These are phyloP conservation scores for Hypoxylon sp. DNA, from an alignment of 2,329 filamentous ascomycete species.

Conservation along the genomic window DNA sequence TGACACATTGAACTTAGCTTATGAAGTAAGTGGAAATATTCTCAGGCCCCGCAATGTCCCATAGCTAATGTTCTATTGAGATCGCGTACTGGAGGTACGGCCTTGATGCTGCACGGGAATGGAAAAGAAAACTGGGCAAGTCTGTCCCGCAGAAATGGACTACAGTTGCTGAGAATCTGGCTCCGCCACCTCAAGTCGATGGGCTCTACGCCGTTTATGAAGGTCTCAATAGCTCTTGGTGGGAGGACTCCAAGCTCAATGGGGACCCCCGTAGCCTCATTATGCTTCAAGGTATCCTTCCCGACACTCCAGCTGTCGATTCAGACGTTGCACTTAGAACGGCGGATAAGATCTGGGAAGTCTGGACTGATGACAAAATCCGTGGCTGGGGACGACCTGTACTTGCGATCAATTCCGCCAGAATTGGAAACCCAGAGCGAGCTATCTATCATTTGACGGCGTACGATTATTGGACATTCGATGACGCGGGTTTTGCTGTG, in stretches of 20 bases:
- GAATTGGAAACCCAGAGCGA: conserved; percentile 59
- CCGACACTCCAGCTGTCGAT: conserved; percentile 58
- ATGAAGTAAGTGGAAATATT: conserved; percentile 55
- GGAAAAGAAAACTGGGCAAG: conserved; percentile 60
- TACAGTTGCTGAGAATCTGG: conserved; percentile 59
- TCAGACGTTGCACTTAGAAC: conserved; percentile 56
- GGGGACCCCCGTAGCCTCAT: conserved; percentile 62
- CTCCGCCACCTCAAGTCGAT: conserved; percentile 59
- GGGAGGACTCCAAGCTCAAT: conserved; percentile 56
- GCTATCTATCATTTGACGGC: conserved; percentile 60
- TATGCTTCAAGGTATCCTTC: conserved; percentile 62
- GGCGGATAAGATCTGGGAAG: conserved; percentile 57
- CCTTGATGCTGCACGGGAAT: conserved; percentile 60
- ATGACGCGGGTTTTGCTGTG: conserved; percentile 54
- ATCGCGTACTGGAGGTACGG: conserved; percentile 66
- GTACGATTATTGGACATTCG: conserved; percentile 60
- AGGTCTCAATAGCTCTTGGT: conserved; percentile 63
- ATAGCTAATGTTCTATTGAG: conserved; percentile 21
- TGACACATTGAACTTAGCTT: conserved; percentile 63
- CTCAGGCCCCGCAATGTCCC: not conserved
- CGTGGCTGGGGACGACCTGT: conserved; percentile 65
- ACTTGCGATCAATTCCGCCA: conserved; percentile 62
- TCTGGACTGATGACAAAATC: conserved; percentile 60
- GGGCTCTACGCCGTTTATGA: conserved; percentile 63
- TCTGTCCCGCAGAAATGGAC: conserved; percentile 59